Evolutionary conservation across 23 red algal species (phyloP), one percentile per base, ranked within the genome.

Genomic region (Gracilaria domingensis): DNA sequence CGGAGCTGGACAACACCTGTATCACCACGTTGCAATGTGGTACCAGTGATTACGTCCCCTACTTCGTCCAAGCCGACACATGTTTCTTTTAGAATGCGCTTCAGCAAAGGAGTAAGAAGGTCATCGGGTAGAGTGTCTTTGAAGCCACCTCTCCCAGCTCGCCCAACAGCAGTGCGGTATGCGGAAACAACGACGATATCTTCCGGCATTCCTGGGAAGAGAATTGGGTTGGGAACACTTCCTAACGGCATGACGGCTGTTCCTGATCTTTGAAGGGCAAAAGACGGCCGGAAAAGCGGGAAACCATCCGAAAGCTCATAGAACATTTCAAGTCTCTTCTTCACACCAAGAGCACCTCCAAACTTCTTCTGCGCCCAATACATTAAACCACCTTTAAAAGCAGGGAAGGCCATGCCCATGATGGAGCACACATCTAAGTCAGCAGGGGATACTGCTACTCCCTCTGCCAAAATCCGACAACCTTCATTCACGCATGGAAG

Each of bases 401-500:
- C 82, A 25, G 97, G 97, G 77, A 99, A 99, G 26, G 89, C 97
- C 86, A 94, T 94, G 37, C 97, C 97, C 75, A 96, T 69, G 40
- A 96, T 64, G 23, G 92, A 95, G 16, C 88, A 84, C 0, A 99
- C 72, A 87, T 99, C 97, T 57, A 99, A 47, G 62, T 99, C 97
- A 38, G 49, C 50, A 17, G 94, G 21, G 29, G 65, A 56, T 13
- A 83, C 34, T 0, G 94, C 94, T 38, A 99, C 90, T 33, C 82
- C 89, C 30, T 99, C 97, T 60, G 96, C 91, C 73, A 99, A 74
- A 33, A 99, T 88, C 32, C 97, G 90, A 60, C 87, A 95, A 40
- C 91, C 94, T 47, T 99, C 97, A 77, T 99, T 99, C 32, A 96
- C 94, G 37, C 94, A 95, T 40, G 97, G 92, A n/a, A 99, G 78